phyloP scores from a whole-genome alignment of 805 yeast species.

The Metschnikowia lachancei region DNA sequence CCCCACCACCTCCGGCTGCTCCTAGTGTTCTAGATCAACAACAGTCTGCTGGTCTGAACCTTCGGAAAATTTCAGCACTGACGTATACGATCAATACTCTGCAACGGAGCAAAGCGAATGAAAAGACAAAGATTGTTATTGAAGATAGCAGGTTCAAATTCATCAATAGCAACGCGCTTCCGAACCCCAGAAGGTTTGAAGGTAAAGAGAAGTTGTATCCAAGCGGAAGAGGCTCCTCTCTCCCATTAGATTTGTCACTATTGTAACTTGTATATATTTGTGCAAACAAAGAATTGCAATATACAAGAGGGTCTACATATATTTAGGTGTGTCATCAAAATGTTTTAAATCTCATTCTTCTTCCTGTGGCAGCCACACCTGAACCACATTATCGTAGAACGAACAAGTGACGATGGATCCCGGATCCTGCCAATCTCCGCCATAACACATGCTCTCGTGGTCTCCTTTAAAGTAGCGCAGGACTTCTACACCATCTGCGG shows the following conservation, averaged over 20 bases:
- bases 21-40: slow-evolving; percentile 35
- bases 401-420: slow-evolving; percentile 73
- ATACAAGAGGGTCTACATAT: background rate
- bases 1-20: slow-evolving; percentile 29
- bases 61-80: slow-evolving; percentile 62
- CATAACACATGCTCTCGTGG: slow-evolving; percentile 92
- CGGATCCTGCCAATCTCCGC: slow-evolving; percentile 78
- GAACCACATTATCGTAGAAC: slow-evolving; percentile 82
- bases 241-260: slow-evolving; percentile 64
- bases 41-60: slow-evolving; percentile 47
- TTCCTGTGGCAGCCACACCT: slow-evolving; percentile 55
- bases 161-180: slow-evolving; percentile 64
- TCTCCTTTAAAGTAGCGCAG: slow-evolving; percentile 53
- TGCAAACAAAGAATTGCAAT: background rate
- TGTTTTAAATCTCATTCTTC: background rate
- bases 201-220: slow-evolving; percentile 78
- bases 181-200: slow-evolving; percentile 81
- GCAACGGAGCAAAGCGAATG: slow-evolving; percentile 20
- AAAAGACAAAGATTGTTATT: slow-evolving; percentile 42
- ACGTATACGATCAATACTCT: slow-evolving; percentile 58
- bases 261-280: background rate
- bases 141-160: slow-evolving; percentile 73
- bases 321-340: background rate
- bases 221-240: slow-evolving; percentile 91
- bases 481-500: slow-evolving; percentile 25